These are phyloP conservation scores for Suhomyces sp. DNA, from an alignment of 805 yeast genomes.

Conservation along the genomic window DNA sequence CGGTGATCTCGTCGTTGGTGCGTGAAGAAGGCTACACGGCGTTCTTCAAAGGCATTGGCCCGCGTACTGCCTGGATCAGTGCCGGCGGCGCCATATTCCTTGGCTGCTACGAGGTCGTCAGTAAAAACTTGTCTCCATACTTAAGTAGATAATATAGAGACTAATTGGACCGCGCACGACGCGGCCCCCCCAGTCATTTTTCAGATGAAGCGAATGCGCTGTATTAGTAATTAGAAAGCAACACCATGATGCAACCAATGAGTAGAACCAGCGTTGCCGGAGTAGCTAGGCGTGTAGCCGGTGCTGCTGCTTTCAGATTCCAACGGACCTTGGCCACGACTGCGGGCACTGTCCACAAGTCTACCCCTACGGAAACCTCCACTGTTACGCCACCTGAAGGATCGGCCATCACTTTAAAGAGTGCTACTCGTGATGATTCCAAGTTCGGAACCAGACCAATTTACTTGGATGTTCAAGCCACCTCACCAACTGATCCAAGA, in stretches of 20 bases:
- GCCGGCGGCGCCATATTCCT: slow-evolving; percentile 97
- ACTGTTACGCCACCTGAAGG: slow-evolving; percentile 43
- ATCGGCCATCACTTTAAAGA: slow-evolving; percentile 42
- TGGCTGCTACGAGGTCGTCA: slow-evolving; percentile 84
- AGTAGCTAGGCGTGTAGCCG: background rate
- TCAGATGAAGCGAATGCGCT: background rate
- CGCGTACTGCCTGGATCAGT: slow-evolving; percentile 95
- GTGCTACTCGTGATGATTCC: slow-evolving; percentile 44
- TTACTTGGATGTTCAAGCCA: slow-evolving; percentile 95
- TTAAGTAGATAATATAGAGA: background rate
- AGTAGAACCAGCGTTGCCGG: background rate
- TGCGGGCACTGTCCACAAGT: slow-evolving; percentile 15
- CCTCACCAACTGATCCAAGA: slow-evolving; percentile 97
- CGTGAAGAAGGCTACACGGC: slow-evolving; percentile 71
- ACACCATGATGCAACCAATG: background rate
- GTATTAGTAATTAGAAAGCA: background rate
- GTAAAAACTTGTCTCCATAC: slow-evolving; percentile 25
- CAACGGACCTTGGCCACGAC: slow-evolving; percentile 11
- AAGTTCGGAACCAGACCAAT: slow-evolving; percentile 79
- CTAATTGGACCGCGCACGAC: background rate
- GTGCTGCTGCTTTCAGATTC: background rate
- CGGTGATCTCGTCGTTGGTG: slow-evolving; percentile 51
- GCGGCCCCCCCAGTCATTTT: background rate
- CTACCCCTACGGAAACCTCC: slow-evolving; percentile 4
- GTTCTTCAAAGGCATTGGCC: slow-evolving; percentile 84